Conservation (phyloP, 2,329 filamentous ascomycete species). For the Lachnellula arida region DNA sequence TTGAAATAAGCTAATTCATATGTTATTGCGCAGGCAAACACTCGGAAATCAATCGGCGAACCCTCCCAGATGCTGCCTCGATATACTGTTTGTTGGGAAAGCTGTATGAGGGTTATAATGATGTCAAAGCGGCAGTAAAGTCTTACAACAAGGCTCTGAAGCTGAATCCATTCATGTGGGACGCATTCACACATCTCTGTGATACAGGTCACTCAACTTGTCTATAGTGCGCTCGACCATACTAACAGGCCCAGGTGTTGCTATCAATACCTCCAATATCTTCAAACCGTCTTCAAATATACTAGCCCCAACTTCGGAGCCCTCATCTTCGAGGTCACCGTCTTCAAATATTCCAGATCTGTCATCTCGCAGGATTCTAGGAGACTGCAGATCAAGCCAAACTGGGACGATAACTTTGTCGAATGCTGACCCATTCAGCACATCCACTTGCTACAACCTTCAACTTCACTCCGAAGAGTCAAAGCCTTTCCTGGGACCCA, state of each 20-base stretch:
- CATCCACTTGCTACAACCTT: not conserved
- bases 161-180: conserved; percentile 5
- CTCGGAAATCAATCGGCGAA: not conserved
- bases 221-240: not conserved
- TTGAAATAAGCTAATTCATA: not conserved
- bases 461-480: not conserved
- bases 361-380: not conserved
- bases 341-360: not conserved
- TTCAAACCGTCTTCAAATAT: not conserved
- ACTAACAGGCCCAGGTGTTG: not conserved
- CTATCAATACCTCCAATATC: not conserved
- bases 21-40: not conserved
- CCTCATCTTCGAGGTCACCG: not conserved
- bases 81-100: not conserved
- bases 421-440: not conserved
- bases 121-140: not conserved
- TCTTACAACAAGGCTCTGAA: not conserved
- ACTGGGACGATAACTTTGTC: not conserved
- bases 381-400: not conserved
- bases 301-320: not conserved
- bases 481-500: not conserved
- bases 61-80: not conserved
- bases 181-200: not conserved
- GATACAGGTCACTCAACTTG: not conserved
- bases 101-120: not conserved